Conservation (phyloP, 257 asterid genomes). For the Parsonsia alboflavescens region DNA sequence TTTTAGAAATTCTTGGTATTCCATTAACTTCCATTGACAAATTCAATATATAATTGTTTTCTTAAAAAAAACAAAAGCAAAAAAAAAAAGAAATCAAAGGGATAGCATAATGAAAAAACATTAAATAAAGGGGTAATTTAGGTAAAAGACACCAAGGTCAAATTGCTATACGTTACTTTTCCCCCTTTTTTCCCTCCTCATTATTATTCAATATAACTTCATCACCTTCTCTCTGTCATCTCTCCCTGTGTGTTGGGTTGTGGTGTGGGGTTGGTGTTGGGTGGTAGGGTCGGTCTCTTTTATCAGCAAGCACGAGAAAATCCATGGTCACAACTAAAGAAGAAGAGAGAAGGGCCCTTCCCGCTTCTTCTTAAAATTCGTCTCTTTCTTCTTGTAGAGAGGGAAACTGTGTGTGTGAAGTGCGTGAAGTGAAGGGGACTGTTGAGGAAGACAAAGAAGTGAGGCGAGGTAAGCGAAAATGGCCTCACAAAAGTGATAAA, state of each 20-base stretch:
- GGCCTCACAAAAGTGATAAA: constrained; percentile 17
- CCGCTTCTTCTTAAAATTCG: constrained; percentile 73
- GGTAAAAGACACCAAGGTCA: constrained; percentile 1
- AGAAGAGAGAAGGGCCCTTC: constrained; percentile 31
- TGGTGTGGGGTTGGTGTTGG: constrained; percentile 6
- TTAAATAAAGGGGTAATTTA: background rate
- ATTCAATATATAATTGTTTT: constrained; percentile 1
- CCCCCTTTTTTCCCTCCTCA: background rate
- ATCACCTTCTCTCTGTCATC: constrained; percentile 11
- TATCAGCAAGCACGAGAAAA: constrained; percentile 55
- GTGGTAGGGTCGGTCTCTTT: constrained; percentile 26
- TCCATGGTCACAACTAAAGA: constrained; percentile 19
- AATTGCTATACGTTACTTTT: constrained; percentile 33
- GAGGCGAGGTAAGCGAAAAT: constrained; percentile 7
- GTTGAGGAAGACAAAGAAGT: constrained; percentile 17
- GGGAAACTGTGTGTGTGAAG: constrained; percentile 32
- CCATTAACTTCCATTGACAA: constrained; percentile 16
- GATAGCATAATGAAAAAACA: background rate
- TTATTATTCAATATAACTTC: background rate
- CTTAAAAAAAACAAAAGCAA: background rate
- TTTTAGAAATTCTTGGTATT: constrained; percentile 11
- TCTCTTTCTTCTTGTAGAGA: constrained; percentile 31
- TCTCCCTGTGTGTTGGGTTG: constrained; percentile 1
- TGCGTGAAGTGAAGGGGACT: constrained; percentile 20
- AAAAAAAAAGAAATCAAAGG: background rate